Conservation (phyloP, 1,139 yeast species). For the Pichia sp. region DNA sequence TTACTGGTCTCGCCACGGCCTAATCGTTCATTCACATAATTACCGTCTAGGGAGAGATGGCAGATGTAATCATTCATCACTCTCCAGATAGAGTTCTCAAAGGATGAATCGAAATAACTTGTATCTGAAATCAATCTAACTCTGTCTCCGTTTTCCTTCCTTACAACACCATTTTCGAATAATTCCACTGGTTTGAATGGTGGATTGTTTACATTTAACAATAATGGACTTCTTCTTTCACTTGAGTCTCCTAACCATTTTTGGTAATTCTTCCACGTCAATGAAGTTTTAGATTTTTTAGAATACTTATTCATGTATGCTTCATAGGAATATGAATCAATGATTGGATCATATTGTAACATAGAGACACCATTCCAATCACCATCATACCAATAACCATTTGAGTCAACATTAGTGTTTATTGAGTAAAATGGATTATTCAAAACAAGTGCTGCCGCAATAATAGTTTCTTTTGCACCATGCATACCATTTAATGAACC, state of each 20-base stretch:
- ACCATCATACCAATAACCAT: slow-evolving; percentile 28
- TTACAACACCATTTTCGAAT: slow-evolving; percentile 19
- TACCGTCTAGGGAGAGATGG: slow-evolving; percentile 20
- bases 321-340: slow-evolving; percentile 38
- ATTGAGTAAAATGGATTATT: slow-evolving; percentile 48
- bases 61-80: slow-evolving; percentile 29
- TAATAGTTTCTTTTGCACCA: slow-evolving; percentile 55
- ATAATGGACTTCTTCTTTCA: slow-evolving; percentile 23
- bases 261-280: slow-evolving; percentile 17
- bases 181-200: slow-evolving; percentile 26
- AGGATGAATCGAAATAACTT: slow-evolving; percentile 14
- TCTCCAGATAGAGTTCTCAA: slow-evolving; percentile 25
- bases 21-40: slow-evolving; percentile 22
- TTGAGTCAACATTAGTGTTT: slow-evolving; percentile 24
- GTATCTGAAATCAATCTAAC: slow-evolving; percentile 24
- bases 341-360: slow-evolving; percentile 48
- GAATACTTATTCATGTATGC: slow-evolving; percentile 20
- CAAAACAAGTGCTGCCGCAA: slow-evolving; percentile 54
- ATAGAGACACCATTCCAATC: slow-evolving; percentile 39
- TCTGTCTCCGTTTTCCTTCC: slow-evolving; percentile 28
- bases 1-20: slow-evolving; percentile 13
- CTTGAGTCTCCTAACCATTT: slow-evolving; percentile 20
- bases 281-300: slow-evolving; percentile 14
- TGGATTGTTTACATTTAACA: slow-evolving; percentile 26
- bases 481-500: slow-evolving; percentile 34